phyloP scores from a whole-genome alignment of 192 early-diverging fungal genomes.

The Mortierella claussenii region DNA sequence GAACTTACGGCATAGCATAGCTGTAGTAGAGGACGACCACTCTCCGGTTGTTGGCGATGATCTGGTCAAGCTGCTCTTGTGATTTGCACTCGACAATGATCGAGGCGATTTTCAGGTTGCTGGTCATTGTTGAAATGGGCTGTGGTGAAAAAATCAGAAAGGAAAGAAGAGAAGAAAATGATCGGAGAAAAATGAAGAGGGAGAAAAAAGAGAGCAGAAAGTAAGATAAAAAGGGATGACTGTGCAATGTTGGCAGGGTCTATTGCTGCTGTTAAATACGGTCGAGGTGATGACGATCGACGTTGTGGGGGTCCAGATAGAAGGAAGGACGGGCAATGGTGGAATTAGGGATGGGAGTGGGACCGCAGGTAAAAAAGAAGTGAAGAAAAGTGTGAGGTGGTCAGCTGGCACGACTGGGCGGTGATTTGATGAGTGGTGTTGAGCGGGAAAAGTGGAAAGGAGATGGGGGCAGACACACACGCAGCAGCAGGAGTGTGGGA shows the following conservation, averaged over 20 bases:
- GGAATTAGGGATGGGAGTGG: too few relatives aligned
- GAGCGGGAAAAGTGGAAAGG: too few relatives aligned
- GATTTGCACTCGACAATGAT: conserved; percentile 47
- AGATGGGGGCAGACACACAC: too few relatives aligned
- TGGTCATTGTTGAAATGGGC: conserved; percentile 17
- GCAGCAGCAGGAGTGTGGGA: background rate
- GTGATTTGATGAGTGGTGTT: too few relatives aligned
- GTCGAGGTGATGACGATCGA: background rate
- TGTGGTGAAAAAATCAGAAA: background rate
- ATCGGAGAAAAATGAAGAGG: background rate
- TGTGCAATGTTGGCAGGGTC: too few relatives aligned
- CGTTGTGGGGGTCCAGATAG: background rate
- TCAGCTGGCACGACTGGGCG: too few relatives aligned
- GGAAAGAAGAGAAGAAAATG: background rate
- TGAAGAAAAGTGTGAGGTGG: background rate
- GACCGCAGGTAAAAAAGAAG: too few relatives aligned
- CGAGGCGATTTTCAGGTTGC: conserved; percentile 13
- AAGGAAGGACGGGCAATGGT: background rate
- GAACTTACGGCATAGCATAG: conserved; percentile 53
- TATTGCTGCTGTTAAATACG: background rate
- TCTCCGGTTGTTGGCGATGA: conserved; percentile 21
- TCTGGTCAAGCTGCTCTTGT: conserved; percentile 33
- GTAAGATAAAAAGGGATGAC: too few relatives aligned
- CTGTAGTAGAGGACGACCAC: conserved; percentile 44
- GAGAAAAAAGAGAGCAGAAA: background rate